These are phyloP conservation scores for Sarcomyxa edulis DNA, from an alignment of 768 basidiomycete genomes.

Conservation along the genomic window DNA sequence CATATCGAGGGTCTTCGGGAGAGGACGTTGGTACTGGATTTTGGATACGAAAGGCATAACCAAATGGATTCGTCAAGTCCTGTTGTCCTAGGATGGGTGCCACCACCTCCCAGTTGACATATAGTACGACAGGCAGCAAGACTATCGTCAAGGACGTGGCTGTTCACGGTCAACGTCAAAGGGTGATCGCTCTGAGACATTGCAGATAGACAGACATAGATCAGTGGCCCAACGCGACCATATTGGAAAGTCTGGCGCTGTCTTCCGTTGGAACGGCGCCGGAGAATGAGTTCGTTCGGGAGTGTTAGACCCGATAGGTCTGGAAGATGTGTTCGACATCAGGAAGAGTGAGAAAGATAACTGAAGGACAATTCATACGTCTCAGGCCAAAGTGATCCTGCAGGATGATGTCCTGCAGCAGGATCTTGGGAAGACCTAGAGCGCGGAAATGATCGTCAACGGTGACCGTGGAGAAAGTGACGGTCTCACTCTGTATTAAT, in stretches of 20 bases:
- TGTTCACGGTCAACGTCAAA: constrained; percentile 20
- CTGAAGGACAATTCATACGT: constrained; percentile 36
- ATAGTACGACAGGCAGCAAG: constrained; percentile 53
- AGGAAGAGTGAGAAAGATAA: neutral
- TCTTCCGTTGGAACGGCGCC: constrained; percentile 42
- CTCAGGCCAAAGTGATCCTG: constrained; percentile 58
- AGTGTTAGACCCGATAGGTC: constrained; percentile 33
- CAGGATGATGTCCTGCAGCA: constrained; percentile 47
- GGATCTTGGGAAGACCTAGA: constrained; percentile 1
- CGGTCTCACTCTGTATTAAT: too few relatives aligned
- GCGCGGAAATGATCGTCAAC: neutral
- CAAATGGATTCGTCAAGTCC: constrained; percentile 65
- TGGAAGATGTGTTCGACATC: constrained; percentile 16
- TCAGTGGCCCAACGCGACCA: constrained; percentile 78
- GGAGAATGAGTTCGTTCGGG: constrained; percentile 33
- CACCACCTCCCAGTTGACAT: constrained; percentile 57
- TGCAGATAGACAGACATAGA: constrained; percentile 45
- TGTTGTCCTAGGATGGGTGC: constrained; percentile 39
- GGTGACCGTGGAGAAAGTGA: too few relatives aligned
- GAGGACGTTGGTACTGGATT: constrained; percentile 49
- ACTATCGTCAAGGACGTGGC: constrained; percentile 67
- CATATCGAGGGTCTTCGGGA: constrained; percentile 54
- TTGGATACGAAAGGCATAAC: constrained; percentile 65
- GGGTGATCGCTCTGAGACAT: neutral
- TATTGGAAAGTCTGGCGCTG: too few relatives aligned